Conservation (phyloP, 306 rosid genomes). For the Potentilla sterilis region DNA sequence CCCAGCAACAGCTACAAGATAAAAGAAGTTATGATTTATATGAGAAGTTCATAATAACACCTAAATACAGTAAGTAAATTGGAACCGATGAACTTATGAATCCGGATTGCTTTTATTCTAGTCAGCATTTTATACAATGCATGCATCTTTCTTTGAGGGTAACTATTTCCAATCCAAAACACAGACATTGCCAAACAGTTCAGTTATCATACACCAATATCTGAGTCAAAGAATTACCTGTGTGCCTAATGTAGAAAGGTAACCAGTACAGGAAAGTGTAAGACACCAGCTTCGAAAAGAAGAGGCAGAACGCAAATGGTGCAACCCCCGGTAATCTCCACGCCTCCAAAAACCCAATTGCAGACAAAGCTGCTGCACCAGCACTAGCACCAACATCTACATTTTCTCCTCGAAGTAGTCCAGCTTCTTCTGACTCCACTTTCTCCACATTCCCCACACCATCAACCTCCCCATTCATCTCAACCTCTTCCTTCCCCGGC, state of each 20-base stretch:
- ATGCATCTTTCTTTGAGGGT: not conserved
- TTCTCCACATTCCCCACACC: slow-evolving; percentile 32
- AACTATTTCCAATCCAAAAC: not conserved
- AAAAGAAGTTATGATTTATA: slow-evolving; percentile 10
- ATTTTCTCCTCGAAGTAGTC: slow-evolving; percentile 42
- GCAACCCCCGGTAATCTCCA: slow-evolving; percentile 89
- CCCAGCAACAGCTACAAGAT: slow-evolving; percentile 74
- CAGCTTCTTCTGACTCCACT: slow-evolving; percentile 64
- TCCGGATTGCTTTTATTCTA: not conserved
- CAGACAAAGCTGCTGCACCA: slow-evolving; percentile 45
- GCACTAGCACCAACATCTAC: slow-evolving; percentile 16
- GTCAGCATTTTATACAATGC: not conserved
- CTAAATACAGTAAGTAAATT: not conserved
- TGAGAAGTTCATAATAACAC: not conserved
- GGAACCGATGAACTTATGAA: not conserved
- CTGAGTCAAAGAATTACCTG: slow-evolving; percentile 33
- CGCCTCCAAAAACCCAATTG: slow-evolving; percentile 93
- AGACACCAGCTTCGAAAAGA: slow-evolving; percentile 94
- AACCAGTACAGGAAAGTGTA: slow-evolving; percentile 89
- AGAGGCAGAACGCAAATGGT: slow-evolving; percentile 79
- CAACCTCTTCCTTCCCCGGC: slow-evolving; percentile 41
- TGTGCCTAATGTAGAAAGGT: slow-evolving; percentile 86
- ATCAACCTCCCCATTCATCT: slow-evolving; percentile 46
- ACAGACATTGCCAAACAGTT: not conserved
- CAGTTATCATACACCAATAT: not conserved